Evolutionary conservation across 148 eudicot genomes (phyloP).

Genomic region (Nepenthes mirabilis): DNA sequence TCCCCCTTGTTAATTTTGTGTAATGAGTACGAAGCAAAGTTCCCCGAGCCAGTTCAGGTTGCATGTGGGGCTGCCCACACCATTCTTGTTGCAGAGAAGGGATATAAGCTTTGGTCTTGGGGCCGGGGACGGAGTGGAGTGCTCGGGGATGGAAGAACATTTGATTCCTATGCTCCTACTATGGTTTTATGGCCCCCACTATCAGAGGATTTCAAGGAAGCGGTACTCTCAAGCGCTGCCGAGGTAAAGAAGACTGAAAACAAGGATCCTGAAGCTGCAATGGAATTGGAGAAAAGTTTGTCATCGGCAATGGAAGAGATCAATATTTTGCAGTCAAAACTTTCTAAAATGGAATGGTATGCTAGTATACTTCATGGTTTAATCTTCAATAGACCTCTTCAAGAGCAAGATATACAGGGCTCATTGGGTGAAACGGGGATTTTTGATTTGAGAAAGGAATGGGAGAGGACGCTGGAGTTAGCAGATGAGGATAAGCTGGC

Average conservation of each 20-base stretch:
- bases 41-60: constrained; percentile 45
- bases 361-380: constrained; percentile 69
- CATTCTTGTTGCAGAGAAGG: constrained; percentile 50
- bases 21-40: constrained; percentile 29
- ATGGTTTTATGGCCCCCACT: constrained; percentile 65
- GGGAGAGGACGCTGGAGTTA: constrained; percentile 70
- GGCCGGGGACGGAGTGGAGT: constrained; percentile 84
- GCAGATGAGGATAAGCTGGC: constrained; percentile 37
- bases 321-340: constrained; percentile 36
- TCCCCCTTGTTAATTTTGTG: constrained; percentile 34
- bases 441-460: constrained; percentile 54
- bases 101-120: constrained; percentile 75
- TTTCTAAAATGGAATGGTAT: constrained; percentile 43
- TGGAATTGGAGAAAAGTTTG: constrained; percentile 27
- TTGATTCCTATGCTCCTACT: constrained; percentile 39
- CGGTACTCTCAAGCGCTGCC: constrained; percentile 2
- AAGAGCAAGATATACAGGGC: constrained; percentile 48
- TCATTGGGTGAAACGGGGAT: constrained; percentile 29
- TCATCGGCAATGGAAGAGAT: constrained; percentile 42
- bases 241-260: constrained; percentile 15
- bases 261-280: constrained; percentile 13
- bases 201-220: constrained; percentile 32
- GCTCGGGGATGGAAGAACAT: constrained; percentile 47
- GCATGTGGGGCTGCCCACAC: constrained; percentile 93
- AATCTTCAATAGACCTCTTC: constrained; percentile 53